Percentiles rank a stretch among this genome's conserved stretches.
Evolutionary conservation across 306 rosid genomes (phyloP).

Genomic region (Acmispon strigosus): DNA sequence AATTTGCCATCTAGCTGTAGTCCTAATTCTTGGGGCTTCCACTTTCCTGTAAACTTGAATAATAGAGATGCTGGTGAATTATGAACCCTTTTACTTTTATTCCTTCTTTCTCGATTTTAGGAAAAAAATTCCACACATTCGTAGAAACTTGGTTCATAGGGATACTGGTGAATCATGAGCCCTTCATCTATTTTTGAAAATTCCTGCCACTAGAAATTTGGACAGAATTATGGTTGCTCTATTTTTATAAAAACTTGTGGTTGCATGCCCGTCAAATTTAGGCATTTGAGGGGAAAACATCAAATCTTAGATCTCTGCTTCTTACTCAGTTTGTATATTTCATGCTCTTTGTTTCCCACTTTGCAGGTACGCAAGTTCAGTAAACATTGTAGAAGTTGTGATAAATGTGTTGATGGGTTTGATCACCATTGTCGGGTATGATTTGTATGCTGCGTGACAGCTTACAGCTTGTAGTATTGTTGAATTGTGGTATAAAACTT

Average conservation of each 20-base stretch:
- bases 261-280: slow-evolving; percentile 5
- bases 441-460: slow-evolving; percentile 11
- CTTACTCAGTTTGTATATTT: not conserved
- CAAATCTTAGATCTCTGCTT: not conserved
- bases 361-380: slow-evolving; percentile 94
- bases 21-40: slow-evolving; percentile 7
- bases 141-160: not conserved
- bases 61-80: not conserved
- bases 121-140: not conserved
- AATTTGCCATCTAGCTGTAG: not conserved
- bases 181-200: not conserved
- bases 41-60: not conserved
- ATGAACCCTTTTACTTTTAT: not conserved
- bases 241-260: not conserved
- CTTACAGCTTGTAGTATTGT: slow-evolving; percentile 16
- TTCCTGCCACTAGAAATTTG: slow-evolving; percentile 1
- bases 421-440: slow-evolving; percentile 99
- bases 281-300: not conserved
- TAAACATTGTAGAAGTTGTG: slow-evolving; percentile 98
- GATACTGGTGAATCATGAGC: not conserved
- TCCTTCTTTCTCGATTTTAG: not conserved
- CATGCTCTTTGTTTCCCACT: slow-evolving; percentile 9
- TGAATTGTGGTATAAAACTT: slow-evolving; percentile 6
- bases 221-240: not conserved
- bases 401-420: slow-evolving; percentile 93